A percentile compares a stretch with the other conserved stretches of the same genome.
Conservation (phyloP, 1,284 basidiomycete species). For the Boletus nobilissimus region DNA sequence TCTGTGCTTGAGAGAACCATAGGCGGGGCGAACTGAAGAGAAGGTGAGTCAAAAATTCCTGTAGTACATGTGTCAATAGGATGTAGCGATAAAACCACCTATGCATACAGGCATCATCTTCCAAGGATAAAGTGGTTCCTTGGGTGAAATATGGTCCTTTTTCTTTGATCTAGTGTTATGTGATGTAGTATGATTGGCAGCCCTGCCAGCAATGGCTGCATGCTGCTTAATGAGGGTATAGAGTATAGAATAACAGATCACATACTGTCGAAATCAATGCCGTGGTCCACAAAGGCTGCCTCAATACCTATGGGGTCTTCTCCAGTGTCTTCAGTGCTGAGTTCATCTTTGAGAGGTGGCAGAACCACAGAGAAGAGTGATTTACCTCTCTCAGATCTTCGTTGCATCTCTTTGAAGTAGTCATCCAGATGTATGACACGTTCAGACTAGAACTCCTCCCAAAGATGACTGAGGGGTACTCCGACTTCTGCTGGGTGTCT, state of each 20-base stretch:
- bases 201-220: too few species aligned
- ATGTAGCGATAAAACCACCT: not conserved
- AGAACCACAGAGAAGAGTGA: not conserved
- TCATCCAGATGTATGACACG: not conserved
- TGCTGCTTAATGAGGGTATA: too few species aligned
- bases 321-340: too few species aligned
- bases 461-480: not conserved
- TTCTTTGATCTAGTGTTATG: too few species aligned
- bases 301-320: too few species aligned
- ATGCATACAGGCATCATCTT: not conserved
- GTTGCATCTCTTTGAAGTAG: not conserved
- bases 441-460: not conserved
- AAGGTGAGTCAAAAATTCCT: slow-evolving; percentile 21
- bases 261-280: not conserved
- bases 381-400: not conserved
- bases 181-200: too few species aligned
- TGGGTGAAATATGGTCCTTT: not conserved
- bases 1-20: slow-evolving; percentile 12
- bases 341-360: not conserved
- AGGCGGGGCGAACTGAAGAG: slow-evolving; percentile 21
- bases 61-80: not conserved
- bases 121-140: not conserved
- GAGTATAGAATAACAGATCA: too few species aligned
- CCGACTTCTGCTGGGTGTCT: too few species aligned
- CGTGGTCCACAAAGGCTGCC: not conserved